These are phyloP conservation scores for Xylariaceae sp. DNA, from an alignment of 2,329 filamentous ascomycete species.

Conservation along the genomic window DNA sequence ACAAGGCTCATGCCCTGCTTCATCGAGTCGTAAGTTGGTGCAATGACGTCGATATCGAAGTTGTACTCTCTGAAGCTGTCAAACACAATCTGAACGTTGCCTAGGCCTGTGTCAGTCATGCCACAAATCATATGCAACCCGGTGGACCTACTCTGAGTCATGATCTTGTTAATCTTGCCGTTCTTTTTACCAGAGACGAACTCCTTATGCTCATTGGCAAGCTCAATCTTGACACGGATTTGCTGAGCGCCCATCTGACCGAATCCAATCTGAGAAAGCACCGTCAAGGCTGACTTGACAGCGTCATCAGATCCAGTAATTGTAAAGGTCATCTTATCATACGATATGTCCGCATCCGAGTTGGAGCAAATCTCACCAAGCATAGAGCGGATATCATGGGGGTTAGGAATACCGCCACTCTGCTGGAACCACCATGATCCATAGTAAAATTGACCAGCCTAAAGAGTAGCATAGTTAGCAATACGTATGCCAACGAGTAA, in stretches of 20 bases:
- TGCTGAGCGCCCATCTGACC: slow-evolving; percentile 69
- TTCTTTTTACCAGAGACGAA: slow-evolving; percentile 99
- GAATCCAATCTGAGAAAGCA: slow-evolving; percentile 87
- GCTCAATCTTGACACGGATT: slow-evolving; percentile 95
- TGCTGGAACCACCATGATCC: slow-evolving; percentile 92
- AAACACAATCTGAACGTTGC: slow-evolving; percentile 97
- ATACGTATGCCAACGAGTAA: background rate
- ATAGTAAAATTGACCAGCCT: slow-evolving; percentile 97
- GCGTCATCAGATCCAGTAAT: slow-evolving; percentile 95
- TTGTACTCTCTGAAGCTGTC: slow-evolving; percentile 99
- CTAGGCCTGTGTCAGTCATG: slow-evolving; percentile 35
- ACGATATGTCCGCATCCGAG: slow-evolving; percentile 89
- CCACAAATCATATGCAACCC: slow-evolving; percentile 12
- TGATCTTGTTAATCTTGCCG: slow-evolving; percentile 99
- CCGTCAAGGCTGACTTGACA: slow-evolving; percentile 89
- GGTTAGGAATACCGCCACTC: slow-evolving; percentile 59
- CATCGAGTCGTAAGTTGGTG: slow-evolving; percentile 85
- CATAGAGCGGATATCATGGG: slow-evolving; percentile 81
- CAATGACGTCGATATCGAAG: slow-evolving; percentile 98
- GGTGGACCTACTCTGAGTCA: slow-evolving; percentile 76
- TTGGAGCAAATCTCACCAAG: slow-evolving; percentile 93
- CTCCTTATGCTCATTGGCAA: slow-evolving; percentile 98
- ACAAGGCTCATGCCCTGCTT: slow-evolving; percentile 89
- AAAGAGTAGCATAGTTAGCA: slow-evolving; percentile 27
- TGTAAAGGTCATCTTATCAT: slow-evolving; percentile 89